Evolutionary conservation across 1,284 basidiomycete species (phyloP).

Genomic region (Somion occarium): DNA sequence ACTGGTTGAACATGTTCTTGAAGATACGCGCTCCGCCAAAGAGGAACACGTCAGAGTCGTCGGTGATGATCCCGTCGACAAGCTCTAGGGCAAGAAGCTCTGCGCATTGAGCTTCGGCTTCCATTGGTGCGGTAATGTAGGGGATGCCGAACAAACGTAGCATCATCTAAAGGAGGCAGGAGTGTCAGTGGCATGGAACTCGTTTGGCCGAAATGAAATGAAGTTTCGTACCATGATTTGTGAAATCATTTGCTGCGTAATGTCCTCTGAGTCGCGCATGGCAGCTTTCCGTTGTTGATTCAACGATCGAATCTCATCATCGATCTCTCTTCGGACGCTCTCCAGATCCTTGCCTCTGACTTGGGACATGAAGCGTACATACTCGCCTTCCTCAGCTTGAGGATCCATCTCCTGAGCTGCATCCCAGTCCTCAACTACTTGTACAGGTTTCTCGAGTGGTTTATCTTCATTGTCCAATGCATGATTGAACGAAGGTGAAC

Average conservation of each 20-base stretch:
- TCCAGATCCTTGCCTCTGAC: slow-evolving; percentile 83
- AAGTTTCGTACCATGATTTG: slow-evolving; percentile 80
- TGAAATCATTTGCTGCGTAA: slow-evolving; percentile 90
- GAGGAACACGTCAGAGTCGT: slow-evolving; percentile 98
- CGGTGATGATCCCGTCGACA: slow-evolving; percentile 97
- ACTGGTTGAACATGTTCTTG: slow-evolving; percentile 99
- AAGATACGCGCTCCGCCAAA: slow-evolving; percentile 93
- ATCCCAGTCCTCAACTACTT: slow-evolving; percentile 43
- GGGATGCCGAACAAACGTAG: slow-evolving; percentile 95
- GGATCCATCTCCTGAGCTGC: slow-evolving; percentile 79
- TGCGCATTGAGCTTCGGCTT: slow-evolving; percentile 99
- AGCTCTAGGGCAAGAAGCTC: slow-evolving; percentile 81
- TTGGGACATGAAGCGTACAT: slow-evolving; percentile 86
- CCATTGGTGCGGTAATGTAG: slow-evolving; percentile 98
- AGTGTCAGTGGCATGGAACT: not conserved
- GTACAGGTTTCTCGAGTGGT: slow-evolving; percentile 4
- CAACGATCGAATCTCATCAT: slow-evolving; percentile 83
- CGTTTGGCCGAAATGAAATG: not conserved
- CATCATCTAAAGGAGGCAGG: slow-evolving; percentile 50
- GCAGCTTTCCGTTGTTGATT: slow-evolving; percentile 84
- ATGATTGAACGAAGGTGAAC: not conserved
- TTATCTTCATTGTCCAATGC: slow-evolving; percentile 16
- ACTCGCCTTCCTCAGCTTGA: slow-evolving; percentile 84
- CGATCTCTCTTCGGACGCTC: slow-evolving; percentile 82
- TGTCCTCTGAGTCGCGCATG: slow-evolving; percentile 91